Evolutionary conservation across 345 rosid genomes (phyloP).

Genomic region (Iberis pinnata): DNA sequence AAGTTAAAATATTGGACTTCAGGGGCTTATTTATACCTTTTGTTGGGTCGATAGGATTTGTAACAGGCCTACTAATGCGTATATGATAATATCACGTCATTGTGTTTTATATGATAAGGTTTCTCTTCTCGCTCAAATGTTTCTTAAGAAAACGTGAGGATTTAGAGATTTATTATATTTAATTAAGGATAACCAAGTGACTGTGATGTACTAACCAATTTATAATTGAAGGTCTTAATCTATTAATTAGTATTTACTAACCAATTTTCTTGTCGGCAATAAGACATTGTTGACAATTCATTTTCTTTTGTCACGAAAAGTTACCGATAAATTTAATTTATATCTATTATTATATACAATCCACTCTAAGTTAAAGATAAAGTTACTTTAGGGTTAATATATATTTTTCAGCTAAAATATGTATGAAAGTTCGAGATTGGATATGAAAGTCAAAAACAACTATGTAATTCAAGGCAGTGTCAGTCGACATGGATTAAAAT

Average conservation of each 20-base stretch:
- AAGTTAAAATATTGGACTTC: background rate
- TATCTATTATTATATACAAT: background rate
- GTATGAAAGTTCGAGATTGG: background rate
- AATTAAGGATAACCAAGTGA: constrained; percentile 20
- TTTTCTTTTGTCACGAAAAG: background rate
- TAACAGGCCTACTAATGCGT: background rate
- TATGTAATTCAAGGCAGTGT: background rate
- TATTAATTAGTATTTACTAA: constrained; percentile 17
- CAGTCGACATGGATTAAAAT: background rate
- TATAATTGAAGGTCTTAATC: constrained; percentile 22
- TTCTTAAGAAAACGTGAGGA: constrained; percentile 12
- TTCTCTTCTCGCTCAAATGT: background rate
- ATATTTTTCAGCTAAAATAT: no score
- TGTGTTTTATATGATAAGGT: background rate
- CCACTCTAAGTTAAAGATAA: no score
- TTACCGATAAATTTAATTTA: background rate
- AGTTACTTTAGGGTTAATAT: no score
- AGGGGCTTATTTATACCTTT: constrained; percentile 14
- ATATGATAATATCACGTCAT: no score
- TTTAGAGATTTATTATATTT: constrained; percentile 20
- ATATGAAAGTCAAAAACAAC: constrained; percentile 1
- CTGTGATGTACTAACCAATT: constrained; percentile 27
- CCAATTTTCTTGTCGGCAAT: constrained; percentile 21
- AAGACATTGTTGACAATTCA: constrained; percentile 5
- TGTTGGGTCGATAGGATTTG: background rate